Evolutionary conservation across 495 filamentous ascomycete species (phyloP).

Genomic region (Penicillium manginii): DNA sequence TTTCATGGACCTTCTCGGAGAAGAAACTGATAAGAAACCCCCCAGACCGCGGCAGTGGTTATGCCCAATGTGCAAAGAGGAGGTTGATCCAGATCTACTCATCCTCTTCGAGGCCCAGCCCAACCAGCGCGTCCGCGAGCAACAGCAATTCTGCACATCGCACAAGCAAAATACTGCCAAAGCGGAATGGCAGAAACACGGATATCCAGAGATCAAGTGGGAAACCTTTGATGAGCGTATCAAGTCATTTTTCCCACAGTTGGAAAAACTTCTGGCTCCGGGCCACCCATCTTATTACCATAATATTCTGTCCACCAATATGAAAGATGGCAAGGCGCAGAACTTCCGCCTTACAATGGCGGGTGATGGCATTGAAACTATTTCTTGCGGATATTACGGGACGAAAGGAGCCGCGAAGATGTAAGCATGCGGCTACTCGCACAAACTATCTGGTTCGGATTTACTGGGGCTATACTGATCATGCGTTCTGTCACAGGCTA

Average conservation of each 20-base stretch:
- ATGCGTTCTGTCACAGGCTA: slow-evolving; percentile 38
- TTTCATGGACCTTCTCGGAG: slow-evolving; percentile 7
- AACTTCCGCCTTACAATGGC: slow-evolving; percentile 56
- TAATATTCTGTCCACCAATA: slow-evolving; percentile 57
- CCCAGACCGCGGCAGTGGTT: slow-evolving; percentile 20
- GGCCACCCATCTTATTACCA: slow-evolving; percentile 62
- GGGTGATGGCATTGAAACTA: slow-evolving; percentile 42
- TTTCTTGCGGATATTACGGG: slow-evolving; percentile 85
- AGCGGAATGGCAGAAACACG: slow-evolving; percentile 61
- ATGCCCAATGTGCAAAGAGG: slow-evolving; percentile 72
- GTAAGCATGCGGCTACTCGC: slow-evolving; percentile 37
- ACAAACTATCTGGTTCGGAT: neutral
- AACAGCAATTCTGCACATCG: slow-evolving; percentile 69
- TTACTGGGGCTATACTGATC: slow-evolving; percentile 1
- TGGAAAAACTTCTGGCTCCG: slow-evolving; percentile 64
- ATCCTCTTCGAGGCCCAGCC: slow-evolving; percentile 48
- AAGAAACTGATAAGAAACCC: slow-evolving; percentile 5
- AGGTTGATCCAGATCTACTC: slow-evolving; percentile 58
- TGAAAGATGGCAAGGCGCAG: slow-evolving; percentile 64
- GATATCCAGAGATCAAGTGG: slow-evolving; percentile 86
- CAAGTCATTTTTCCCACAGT: slow-evolving; percentile 50
- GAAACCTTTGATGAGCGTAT: slow-evolving; percentile 65
- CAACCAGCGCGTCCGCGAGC: slow-evolving; percentile 61
- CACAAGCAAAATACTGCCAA: slow-evolving; percentile 66
- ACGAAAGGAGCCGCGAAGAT: slow-evolving; percentile 70